Evolutionary conservation across 176 grass and related monocot species (phyloP).

Genomic region (Calamus simplicifolius): DNA sequence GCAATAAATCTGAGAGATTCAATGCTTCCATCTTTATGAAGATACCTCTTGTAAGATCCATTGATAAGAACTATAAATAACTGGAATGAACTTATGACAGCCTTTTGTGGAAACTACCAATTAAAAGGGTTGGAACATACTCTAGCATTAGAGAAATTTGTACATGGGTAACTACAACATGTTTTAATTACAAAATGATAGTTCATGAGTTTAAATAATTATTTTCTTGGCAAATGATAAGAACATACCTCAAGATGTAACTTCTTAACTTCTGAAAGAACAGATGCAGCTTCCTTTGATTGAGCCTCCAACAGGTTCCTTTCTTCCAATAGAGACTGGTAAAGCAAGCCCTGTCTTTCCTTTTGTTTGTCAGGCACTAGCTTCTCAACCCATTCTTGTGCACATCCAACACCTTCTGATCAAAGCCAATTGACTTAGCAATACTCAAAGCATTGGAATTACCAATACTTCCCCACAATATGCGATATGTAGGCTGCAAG

Average conservation of each 20-base stretch:
- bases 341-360: conserved; percentile 64
- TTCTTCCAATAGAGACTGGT: conserved; percentile 46
- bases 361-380: conserved; percentile 61
- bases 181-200: no score
- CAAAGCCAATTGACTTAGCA: conserved; percentile 74
- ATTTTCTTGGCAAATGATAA: background rate
- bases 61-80: no score
- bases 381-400: conserved; percentile 61
- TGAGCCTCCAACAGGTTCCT: conserved; percentile 37
- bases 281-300: conserved; percentile 50
- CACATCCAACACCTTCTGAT: conserved; percentile 46
- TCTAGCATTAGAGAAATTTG: no score
- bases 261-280: conserved; percentile 41
- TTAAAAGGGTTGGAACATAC: no score
- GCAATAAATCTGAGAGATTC: no score
- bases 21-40: no score
- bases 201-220: no score
- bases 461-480: conserved; percentile 64
- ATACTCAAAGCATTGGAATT: conserved; percentile 71
- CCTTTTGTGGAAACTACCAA: no score
- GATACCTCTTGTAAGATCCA: no score
- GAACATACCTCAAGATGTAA: conserved; percentile 42
- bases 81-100: no score
- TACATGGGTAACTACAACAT: no score
- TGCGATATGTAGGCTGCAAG: conserved; percentile 56